Conservation (phyloP, 2,329 filamentous ascomycete genomes). For the Pseudocercospora cruenta region DNA sequence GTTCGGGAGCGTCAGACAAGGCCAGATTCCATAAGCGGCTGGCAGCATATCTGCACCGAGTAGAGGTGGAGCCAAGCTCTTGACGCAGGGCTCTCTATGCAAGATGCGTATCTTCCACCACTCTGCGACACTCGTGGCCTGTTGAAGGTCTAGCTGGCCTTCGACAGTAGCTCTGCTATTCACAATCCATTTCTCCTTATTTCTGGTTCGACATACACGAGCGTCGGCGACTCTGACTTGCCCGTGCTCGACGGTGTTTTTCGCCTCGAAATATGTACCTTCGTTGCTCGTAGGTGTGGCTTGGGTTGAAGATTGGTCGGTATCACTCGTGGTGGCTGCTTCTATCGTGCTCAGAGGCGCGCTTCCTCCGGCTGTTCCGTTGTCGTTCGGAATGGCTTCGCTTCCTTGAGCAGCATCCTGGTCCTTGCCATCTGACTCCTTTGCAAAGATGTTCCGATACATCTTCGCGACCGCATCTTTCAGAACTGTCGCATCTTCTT, state of each 20-base stretch:
- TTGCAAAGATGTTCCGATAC: neutral
- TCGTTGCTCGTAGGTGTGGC: neutral
- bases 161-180: neutral
- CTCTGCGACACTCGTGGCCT: neutral
- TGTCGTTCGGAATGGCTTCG: neutral
- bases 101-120: neutral
- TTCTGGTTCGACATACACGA: neutral
- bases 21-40: neutral
- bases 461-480: neutral
- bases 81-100: neutral
- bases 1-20: neutral
- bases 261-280: neutral
- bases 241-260: neutral
- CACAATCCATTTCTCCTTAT: neutral
- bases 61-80: neutral
- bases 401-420: neutral
- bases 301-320: neutral
- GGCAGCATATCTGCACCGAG: neutral
- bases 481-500: neutral
- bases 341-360: neutral
- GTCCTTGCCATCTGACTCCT: neutral
- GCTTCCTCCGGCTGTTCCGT: neutral
- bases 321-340: neutral
- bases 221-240: neutral
- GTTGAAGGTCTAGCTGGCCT: neutral